Evolutionary conservation across 1,284 basidiomycete genomes (phyloP).

Genomic region (Agroathelia rolfsii): DNA sequence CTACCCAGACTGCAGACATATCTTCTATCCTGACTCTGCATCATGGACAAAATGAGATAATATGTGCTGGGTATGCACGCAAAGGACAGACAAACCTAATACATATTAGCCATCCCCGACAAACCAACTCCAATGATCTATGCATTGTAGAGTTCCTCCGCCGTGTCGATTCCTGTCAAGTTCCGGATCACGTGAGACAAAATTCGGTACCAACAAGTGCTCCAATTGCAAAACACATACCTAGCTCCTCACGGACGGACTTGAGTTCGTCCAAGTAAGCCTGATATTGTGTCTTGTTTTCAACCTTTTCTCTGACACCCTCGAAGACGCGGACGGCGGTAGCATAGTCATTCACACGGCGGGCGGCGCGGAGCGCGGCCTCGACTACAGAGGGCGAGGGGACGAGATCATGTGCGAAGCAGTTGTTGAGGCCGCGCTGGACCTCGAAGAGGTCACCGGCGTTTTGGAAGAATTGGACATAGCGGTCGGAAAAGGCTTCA

Average conservation of each 20-base stretch:
- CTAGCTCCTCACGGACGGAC: slow-evolving; percentile 79
- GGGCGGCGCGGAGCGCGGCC: slow-evolving; percentile 80
- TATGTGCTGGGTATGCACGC: too few relatives aligned
- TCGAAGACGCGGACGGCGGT: slow-evolving; percentile 95
- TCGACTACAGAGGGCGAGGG: slow-evolving; percentile 85
- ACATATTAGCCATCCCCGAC: too few relatives aligned
- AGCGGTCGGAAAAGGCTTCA: slow-evolving; percentile 89
- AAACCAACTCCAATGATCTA: too few relatives aligned
- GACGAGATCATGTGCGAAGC: slow-evolving; percentile 97
- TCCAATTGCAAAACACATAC: slow-evolving; percentile 40
- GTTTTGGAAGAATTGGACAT: slow-evolving; percentile 86
- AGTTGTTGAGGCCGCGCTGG: slow-evolving; percentile 97
- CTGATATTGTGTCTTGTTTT: slow-evolving; percentile 90
- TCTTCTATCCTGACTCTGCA: too few relatives aligned
- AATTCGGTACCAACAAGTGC: slow-evolving; percentile 10
- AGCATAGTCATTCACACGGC: slow-evolving; percentile 93
- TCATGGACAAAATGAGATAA: too few relatives aligned
- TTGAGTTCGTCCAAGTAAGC: slow-evolving; percentile 85
- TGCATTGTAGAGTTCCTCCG: too few relatives aligned
- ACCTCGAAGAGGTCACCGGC: slow-evolving; percentile 96
- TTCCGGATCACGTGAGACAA: too few relatives aligned
- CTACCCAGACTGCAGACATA: slow-evolving; percentile 1
- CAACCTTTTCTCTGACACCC: slow-evolving; percentile 88
- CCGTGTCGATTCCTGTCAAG: too few relatives aligned
- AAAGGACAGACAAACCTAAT: background rate